These are phyloP conservation scores for Tillandsia fasciculata DNA, from an alignment of 176 grass and related monocot species.

Conservation along the genomic window DNA sequence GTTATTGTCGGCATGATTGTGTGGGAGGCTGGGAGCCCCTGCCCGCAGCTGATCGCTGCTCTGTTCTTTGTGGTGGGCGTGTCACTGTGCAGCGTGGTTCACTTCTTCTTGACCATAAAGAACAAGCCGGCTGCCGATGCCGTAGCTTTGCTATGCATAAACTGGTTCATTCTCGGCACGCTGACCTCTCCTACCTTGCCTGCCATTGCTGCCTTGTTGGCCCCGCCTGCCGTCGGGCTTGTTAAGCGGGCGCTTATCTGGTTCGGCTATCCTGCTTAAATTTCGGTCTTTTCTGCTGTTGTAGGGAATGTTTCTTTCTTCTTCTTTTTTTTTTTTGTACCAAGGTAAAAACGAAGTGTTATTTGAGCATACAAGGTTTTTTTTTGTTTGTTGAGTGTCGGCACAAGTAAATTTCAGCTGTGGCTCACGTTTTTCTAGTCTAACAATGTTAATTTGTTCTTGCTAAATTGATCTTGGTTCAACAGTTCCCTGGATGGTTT, in stretches of 20 bases:
- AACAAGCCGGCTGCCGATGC: slow-evolving; percentile 18
- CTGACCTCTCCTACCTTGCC: slow-evolving; percentile 42
- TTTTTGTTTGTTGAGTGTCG: too few species aligned
- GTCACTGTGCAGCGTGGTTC: slow-evolving; percentile 43
- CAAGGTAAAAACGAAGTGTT: too few species aligned
- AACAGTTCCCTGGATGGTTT: too few species aligned
- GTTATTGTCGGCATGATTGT: slow-evolving; percentile 39
- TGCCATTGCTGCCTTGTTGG: neutral
- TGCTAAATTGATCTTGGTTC: too few species aligned
- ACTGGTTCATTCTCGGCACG: slow-evolving; percentile 59
- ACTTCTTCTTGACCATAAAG: slow-evolving; percentile 15
- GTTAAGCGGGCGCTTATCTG: slow-evolving; percentile 1
- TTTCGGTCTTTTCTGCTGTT: too few species aligned
- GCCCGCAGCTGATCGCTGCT: slow-evolving; percentile 46
- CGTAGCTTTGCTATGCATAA: slow-evolving; percentile 46
- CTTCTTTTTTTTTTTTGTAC: too few species aligned
- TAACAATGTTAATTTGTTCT: too few species aligned
- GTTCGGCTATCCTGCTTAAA: neutral
- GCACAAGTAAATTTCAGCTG: too few species aligned
- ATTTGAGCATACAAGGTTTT: too few species aligned
- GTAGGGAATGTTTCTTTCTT: too few species aligned
- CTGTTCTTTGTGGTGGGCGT: slow-evolving; percentile 40
- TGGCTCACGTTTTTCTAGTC: too few species aligned
- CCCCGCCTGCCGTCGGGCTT: slow-evolving; percentile 11
- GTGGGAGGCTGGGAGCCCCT: slow-evolving; percentile 33